Base-by-base conservation (phyloP, 495 filamentous ascomycete genomes). In the Neurospora sp. region DNA sequence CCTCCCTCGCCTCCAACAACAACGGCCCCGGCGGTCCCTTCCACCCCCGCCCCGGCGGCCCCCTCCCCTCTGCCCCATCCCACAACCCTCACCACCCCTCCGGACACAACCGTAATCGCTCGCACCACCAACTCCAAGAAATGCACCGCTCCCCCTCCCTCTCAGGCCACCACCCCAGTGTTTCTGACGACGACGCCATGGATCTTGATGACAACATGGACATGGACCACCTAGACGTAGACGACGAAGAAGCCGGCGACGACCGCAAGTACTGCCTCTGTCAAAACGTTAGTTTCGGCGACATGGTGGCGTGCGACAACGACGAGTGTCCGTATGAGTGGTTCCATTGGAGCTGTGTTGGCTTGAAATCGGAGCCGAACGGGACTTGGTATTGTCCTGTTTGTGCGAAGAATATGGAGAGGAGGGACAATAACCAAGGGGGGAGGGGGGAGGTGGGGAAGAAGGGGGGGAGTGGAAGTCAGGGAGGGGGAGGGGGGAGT, bases 281-380 rank as follows among this genome's bases (percentile, higher is more conserved):
- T 81, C 92, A 96, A 79, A 92, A 91, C 75, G 92, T 97, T 73
- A 96, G 92, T 81, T 95, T 92, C 84, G 96, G 96, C 48, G 93
- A 98, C 79, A 99, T 99, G 96, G 95, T 99, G 39, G 96, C 94
- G 4, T 99, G 96, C 82, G 96, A 99, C 83, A 97, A 98, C 76
- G 91, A 93, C 62, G 86, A 91, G 72, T 99, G 96, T 84, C 89
- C 91, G 35, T 96, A 90, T 81, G 95, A 98, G 83, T 99, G 96
- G 96, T 99, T 99, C 82, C 96, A 99, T 85, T 98, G 94, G 94
- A 90, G 87, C 75, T 99, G 96, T 79, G 94, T 98, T 70, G 92
- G 93, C 85, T 99, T 75, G 95, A 91, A 75, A 89, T 89, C 73
- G 95, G 95, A 98, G 82, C 96, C 96, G 4, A 89, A 89, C 70